phyloP scores from a whole-genome alignment of 1,284 basidiomycete species.

The Puccinia hordei region DNA sequence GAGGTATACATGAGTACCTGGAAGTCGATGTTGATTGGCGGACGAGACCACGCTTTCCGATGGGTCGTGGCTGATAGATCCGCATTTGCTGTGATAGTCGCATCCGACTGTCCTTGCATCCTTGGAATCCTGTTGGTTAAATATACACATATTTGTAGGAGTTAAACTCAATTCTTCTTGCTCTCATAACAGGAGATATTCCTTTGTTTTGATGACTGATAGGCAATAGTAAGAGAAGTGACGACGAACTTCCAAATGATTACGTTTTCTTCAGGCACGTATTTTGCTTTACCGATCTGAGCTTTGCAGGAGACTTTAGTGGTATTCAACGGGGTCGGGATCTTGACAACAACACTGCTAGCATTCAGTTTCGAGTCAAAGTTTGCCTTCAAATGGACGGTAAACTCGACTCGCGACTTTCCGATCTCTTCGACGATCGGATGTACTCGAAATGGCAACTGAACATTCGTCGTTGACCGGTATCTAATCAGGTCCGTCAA shows the following conservation, averaged over 20 bases:
- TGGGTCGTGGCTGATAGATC: constrained; percentile 81
- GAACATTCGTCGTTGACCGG: constrained; percentile 91
- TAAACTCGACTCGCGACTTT: constrained; percentile 87
- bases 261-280: constrained; percentile 89
- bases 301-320: constrained; percentile 89
- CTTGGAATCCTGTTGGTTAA: constrained; percentile 76
- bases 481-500: constrained; percentile 66
- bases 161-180: neutral
- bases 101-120: constrained; percentile 88
- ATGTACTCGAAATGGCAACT: constrained; percentile 85
- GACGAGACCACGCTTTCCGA: constrained; percentile 91
- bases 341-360: constrained; percentile 84
- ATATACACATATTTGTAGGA: neutral
- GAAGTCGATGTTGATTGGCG: constrained; percentile 97
- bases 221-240: neutral
- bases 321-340: constrained; percentile 94
- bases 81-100: constrained; percentile 80
- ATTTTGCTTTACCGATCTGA: constrained; percentile 91
- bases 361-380: constrained; percentile 90
- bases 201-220: neutral
- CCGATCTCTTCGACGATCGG: constrained; percentile 90
- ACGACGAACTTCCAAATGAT: constrained; percentile 91
- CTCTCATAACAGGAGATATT: neutral
- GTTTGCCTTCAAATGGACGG: constrained; percentile 81
- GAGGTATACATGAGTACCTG: constrained; percentile 98